A percentile compares a stretch with the other conserved stretches of the same genome.
phyloP scores from a whole-genome alignment of 2,329 filamentous ascomycete species.

The Exophiala calicioides region DNA sequence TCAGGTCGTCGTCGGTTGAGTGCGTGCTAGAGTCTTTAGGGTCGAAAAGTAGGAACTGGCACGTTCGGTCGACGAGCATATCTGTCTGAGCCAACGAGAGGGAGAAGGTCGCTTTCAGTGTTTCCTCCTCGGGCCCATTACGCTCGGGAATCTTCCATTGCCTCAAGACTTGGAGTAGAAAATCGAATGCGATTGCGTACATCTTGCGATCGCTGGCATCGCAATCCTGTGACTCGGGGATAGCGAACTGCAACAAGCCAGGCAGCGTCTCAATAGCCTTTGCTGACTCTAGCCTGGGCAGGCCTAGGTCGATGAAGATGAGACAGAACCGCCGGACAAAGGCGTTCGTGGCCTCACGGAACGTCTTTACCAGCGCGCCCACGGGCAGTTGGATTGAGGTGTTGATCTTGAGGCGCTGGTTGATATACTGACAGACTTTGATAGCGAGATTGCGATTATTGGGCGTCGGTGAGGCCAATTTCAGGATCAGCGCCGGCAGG shows the following conservation, averaged over 20 bases:
- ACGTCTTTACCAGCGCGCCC: conserved; percentile 80
- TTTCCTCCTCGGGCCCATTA: conserved; percentile 74
- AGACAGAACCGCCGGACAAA: conserved; percentile 87
- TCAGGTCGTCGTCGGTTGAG: conserved; percentile 34
- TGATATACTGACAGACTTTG: conserved; percentile 70
- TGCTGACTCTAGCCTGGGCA: conserved; percentile 59
- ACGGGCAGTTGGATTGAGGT: conserved; percentile 77
- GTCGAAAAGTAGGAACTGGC: conserved; percentile 72
- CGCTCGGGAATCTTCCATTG: conserved; percentile 68
- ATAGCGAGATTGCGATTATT: conserved; percentile 79
- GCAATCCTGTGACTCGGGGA: conserved; percentile 18
- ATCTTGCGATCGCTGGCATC: conserved; percentile 51
- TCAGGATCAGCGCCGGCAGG: conserved; percentile 78
- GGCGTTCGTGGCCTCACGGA: conserved; percentile 72
- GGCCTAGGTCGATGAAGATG: conserved; percentile 83
- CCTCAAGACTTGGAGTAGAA: conserved; percentile 74
- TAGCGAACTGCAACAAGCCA: conserved; percentile 66
- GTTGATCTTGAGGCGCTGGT: conserved; percentile 61
- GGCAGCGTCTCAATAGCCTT: conserved; percentile 75
- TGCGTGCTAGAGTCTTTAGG: conserved; percentile 40
- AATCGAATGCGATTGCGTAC: conserved; percentile 72
- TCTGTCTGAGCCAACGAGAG: conserved; percentile 70
- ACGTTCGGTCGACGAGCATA: conserved; percentile 74
- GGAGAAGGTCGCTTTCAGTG: conserved; percentile 66
- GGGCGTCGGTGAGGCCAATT: conserved; percentile 77